Conservation (phyloP, 768 basidiomycete genomes). For the Mycena leptocephala region DNA sequence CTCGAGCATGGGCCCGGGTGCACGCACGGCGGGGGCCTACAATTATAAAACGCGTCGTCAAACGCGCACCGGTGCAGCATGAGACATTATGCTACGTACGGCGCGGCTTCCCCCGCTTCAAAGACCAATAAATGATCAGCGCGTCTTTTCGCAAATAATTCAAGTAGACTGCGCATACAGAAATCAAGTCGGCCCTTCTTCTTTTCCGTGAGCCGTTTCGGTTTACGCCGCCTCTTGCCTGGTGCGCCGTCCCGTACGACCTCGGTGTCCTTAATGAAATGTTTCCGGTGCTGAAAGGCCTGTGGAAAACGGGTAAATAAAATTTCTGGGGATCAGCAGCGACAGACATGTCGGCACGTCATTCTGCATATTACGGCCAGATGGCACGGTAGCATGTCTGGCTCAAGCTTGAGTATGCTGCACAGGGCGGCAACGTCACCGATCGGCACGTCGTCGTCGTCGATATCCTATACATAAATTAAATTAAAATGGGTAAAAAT, state of each 20-base stretch:
- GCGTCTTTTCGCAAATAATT: not conserved
- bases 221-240: not conserved
- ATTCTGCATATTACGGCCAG: slow-evolving; percentile 64
- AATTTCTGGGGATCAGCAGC: slow-evolving; percentile 29
- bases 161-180: not conserved
- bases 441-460: not conserved
- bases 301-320: slow-evolving; percentile 29
- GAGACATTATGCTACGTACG: not conserved
- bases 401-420: slow-evolving; percentile 58
- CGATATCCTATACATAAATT: not conserved
- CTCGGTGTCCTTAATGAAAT: not conserved
- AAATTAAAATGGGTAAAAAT: not conserved
- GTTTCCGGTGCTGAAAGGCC: slow-evolving; percentile 34
- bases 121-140: not conserved
- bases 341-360: slow-evolving; percentile 62
- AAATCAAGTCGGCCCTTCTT: not conserved
- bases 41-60: not conserved
- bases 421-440: slow-evolving; percentile 46
- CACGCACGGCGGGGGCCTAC: slow-evolving; percentile 36
- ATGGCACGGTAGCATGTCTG: slow-evolving; percentile 66
- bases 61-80: slow-evolving; percentile 40
- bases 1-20: slow-evolving; percentile 66
- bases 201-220: not conserved
- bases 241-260: not conserved
- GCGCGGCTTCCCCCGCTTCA: not conserved